A percentile compares a stretch with the other conserved stretches of the same genome.
These are phyloP conservation scores for Calonectria henricotiae DNA, from an alignment of 2,329 filamentous ascomycete genomes.

Conservation along the genomic window DNA sequence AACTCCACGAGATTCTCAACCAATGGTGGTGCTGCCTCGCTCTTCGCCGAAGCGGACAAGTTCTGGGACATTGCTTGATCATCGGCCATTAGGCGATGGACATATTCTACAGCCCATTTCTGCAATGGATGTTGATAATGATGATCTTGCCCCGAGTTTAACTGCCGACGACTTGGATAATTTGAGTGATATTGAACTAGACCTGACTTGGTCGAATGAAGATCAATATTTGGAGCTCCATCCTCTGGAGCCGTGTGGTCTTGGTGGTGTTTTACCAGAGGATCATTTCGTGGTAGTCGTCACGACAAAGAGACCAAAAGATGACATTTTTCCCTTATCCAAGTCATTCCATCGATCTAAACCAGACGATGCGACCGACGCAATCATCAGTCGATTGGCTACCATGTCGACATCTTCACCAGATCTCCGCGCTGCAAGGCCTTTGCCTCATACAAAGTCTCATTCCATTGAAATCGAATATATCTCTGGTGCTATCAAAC, in stretches of 20 bases:
- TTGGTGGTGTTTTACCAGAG: slow-evolving; percentile 75
- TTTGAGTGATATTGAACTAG: slow-evolving; percentile 61
- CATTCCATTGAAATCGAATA: slow-evolving; percentile 64
- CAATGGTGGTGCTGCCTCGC: slow-evolving; percentile 41
- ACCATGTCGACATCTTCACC: slow-evolving; percentile 63
- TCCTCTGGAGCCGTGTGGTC: slow-evolving; percentile 71
- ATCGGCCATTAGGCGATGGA: slow-evolving; percentile 67
- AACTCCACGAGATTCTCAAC: slow-evolving; percentile 51
- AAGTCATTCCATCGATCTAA: slow-evolving; percentile 23
- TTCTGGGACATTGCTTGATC: slow-evolving; percentile 69
- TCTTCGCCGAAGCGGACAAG: slow-evolving; percentile 59
- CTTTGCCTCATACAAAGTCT: slow-evolving; percentile 2
- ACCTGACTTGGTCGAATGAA: slow-evolving; percentile 65
- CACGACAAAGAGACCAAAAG: slow-evolving; percentile 64
- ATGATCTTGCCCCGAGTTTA: slow-evolving; percentile 52
- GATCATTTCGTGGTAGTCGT: slow-evolving; percentile 76
- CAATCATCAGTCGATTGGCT: slow-evolving; percentile 62
- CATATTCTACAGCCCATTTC: slow-evolving; percentile 41
- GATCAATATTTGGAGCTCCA: slow-evolving; percentile 59
- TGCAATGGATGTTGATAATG: slow-evolving; percentile 54
- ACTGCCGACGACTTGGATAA: slow-evolving; percentile 58
- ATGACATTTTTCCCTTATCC: slow-evolving; percentile 38
- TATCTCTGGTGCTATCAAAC: slow-evolving; percentile 61
- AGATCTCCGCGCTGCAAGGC: slow-evolving; percentile 22
- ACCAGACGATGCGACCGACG: slow-evolving; percentile 58